These are phyloP conservation scores for Coemansia nantahalensis DNA, from an alignment of 192 early-diverging fungal genomes.

Conservation along the genomic window DNA sequence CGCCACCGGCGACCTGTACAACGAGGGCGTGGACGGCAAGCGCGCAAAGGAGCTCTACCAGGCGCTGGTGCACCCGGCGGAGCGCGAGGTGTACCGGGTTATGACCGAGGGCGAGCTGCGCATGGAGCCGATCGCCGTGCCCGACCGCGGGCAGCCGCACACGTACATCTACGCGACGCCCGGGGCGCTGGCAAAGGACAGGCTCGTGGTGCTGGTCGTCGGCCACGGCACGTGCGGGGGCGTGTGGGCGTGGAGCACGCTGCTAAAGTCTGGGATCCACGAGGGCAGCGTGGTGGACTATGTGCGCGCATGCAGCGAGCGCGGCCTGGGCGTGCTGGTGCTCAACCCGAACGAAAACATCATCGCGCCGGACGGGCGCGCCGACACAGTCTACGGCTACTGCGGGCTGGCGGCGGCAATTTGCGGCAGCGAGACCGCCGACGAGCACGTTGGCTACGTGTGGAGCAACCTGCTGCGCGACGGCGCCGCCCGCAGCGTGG, in stretches of 20 bases:
- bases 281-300: conserved; percentile 31
- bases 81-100: conserved; percentile 21
- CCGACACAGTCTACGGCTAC: conserved; percentile 39
- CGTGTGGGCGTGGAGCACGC: conserved; percentile 43
- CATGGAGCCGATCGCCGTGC: conserved; percentile 42
- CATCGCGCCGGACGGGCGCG: conserved; percentile 27
- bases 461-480: conserved; percentile 33
- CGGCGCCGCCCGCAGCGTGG: conserved; percentile 10
- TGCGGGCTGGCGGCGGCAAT: conserved; percentile 12
- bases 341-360: conserved; percentile 51
- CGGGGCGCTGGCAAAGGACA: conserved; percentile 18
- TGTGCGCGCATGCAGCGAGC: conserved; percentile 10
- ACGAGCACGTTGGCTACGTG: conserved; percentile 47
- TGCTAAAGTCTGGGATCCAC: conserved; percentile 28
- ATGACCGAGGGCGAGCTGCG: conserved; percentile 13
- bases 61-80: conserved; percentile 14
- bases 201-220: conserved; percentile 34
- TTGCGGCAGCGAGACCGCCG: conserved; percentile 35
- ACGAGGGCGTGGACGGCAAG: conserved; percentile 4
- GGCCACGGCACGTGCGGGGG: conserved; percentile 27
- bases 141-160: conserved; percentile 21
- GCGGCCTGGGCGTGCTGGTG: conserved; percentile 35
- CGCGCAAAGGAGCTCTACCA: conserved; percentile 22
- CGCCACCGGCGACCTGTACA: conserved; percentile 12
- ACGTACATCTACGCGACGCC: conserved; percentile 35